phyloP scores from a whole-genome alignment of 495 filamentous ascomycete species.

The Neurospora pannonica region DNA sequence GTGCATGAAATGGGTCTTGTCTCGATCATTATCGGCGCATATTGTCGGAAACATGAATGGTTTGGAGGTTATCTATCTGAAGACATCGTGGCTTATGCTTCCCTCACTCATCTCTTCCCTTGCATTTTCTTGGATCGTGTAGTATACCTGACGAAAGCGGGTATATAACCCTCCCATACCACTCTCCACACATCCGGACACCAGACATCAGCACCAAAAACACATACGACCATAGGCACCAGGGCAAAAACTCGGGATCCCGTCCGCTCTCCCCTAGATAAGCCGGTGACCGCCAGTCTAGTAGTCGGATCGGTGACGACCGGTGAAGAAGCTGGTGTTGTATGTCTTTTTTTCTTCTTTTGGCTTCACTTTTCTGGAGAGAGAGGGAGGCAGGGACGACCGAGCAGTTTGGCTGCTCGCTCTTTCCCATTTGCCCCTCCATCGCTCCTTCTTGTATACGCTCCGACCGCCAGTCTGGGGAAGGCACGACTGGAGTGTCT shows the following conservation, averaged over 20 bases:
- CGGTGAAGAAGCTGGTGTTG: neutral
- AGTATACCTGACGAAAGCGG: too few species aligned
- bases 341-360: neutral
- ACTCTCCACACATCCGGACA: neutral
- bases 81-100: neutral
- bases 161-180: neutral
- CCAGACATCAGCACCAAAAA: neutral
- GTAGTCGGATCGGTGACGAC: neutral
- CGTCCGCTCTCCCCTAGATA: slow-evolving; percentile 41
- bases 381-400: neutral
- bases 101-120: neutral
- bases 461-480: neutral
- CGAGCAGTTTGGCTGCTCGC: neutral
- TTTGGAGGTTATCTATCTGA: neutral
- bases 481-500: neutral
- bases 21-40: neutral
- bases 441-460: neutral
- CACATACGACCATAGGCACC: neutral
- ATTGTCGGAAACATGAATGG: neutral
- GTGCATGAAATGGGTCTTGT: neutral
- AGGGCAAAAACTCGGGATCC: slow-evolving; percentile 32
- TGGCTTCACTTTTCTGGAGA: neutral
- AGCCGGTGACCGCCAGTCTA: neutral
- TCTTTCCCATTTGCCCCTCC: neutral
- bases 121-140: neutral